Evolutionary conservation across 2,329 filamentous ascomycete genomes (phyloP), one percentile per base, ranked within the genome.

Genomic region (Triangularia setosa): DNA sequence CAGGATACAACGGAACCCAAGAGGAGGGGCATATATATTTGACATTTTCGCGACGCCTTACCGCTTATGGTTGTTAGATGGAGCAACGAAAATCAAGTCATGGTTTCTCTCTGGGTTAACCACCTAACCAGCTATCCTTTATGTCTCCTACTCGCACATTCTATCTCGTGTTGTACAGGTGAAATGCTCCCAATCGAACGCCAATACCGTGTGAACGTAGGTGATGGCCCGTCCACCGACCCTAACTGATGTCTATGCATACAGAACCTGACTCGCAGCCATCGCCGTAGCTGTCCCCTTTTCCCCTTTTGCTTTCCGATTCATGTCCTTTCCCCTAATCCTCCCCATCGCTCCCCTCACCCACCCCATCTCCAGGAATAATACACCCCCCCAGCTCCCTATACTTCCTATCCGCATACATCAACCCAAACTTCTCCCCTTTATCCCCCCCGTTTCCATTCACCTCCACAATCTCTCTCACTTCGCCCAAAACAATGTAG

Each of bases 401-500:
- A 68, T 84, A 84, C 67, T 71, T 76, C 62, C 82, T 74, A 73
- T 84, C 79, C 56, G 80, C 79, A 72, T 84, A 84, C 23, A 80
- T 73, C 68, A 84, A 72, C 16, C 79, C 81, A 70, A 83, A 81
- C 58, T 60, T 44, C 28, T 63, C 62, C n/a, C 75, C 72, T 24
- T 69, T 25, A n/a, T 44, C 65, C 23, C 70, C 70, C 14, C 67
- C 69, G 25, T 67, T 54, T 14, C 67, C 69, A 25, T 67, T 54
- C 61, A 72, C 77, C 23, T 75, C 73, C 7, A 79, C 65, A 62
- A 83, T 80, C 61, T 80, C 80, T 40, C 79, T 64, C 54, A 84
- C 81, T 72, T 84, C 81, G 4, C 80, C 83, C 1, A 84, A 75
- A 5, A 84, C 81, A 66, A 84, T 79, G 9, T 83, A 79, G 73